Conservation (phyloP, 2,329 filamentous ascomycete species). For the Neofusicoccum parvum region DNA sequence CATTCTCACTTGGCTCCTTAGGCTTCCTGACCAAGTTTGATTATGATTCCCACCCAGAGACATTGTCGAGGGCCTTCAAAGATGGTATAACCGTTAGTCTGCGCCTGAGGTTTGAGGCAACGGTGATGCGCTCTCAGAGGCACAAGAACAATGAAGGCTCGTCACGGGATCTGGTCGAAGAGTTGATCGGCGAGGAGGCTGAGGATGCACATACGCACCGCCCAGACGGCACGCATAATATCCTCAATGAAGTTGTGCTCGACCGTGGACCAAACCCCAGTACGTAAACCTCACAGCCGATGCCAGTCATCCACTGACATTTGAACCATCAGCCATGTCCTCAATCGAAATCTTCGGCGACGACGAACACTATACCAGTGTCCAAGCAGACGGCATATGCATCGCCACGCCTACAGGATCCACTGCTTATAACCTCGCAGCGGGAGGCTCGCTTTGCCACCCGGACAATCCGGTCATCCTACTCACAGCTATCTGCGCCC, state of each 20-base stretch:
- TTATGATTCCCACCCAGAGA: constrained; percentile 72
- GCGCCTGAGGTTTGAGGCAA: constrained; percentile 87
- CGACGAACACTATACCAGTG: constrained; percentile 91
- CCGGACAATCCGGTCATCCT: constrained; percentile 96
- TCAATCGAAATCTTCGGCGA: constrained; percentile 91
- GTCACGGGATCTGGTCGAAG: constrained; percentile 74
- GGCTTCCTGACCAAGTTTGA: constrained; percentile 98
- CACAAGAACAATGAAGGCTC: constrained; percentile 36
- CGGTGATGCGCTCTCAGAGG: constrained; percentile 78
- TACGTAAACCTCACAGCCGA: constrained; percentile 49
- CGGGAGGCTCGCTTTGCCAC: constrained; percentile 92
- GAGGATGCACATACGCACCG: constrained; percentile 83
- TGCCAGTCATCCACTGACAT: background rate
- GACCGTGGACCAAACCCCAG: constrained; percentile 92
- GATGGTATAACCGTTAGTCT: constrained; percentile 89
- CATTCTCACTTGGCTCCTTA: constrained; percentile 86
- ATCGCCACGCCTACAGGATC: constrained; percentile 93
- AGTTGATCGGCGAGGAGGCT: constrained; percentile 82
- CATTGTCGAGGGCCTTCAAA: constrained; percentile 70
- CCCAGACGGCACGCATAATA: constrained; percentile 83
- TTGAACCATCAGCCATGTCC: constrained; percentile 69
- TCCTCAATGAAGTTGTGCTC: constrained; percentile 95
- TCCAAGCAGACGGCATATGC: constrained; percentile 90
- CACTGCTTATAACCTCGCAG: constrained; percentile 93
- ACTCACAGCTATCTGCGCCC: constrained; percentile 89